phyloP scores from a whole-genome alignment of 805 yeast genomes.

The Pichia californica region DNA sequence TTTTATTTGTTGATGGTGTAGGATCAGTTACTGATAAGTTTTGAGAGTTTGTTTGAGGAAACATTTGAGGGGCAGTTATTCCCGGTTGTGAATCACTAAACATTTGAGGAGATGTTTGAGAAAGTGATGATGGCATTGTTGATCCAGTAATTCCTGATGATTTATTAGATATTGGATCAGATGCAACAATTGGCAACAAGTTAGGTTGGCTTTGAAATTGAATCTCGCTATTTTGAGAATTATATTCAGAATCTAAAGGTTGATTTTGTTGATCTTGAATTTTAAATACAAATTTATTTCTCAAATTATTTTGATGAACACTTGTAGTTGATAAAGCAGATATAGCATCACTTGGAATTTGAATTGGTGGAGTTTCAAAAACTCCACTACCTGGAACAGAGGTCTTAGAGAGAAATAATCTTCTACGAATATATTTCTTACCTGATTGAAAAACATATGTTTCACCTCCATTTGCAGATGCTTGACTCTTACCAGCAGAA shows the following conservation, averaged over 20 bases:
- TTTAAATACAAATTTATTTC: slow-evolving; percentile 8
- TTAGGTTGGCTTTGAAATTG: slow-evolving; percentile 11
- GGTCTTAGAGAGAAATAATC: slow-evolving; percentile 9
- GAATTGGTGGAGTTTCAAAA: slow-evolving; percentile 12
- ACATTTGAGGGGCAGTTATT: too few relatives aligned
- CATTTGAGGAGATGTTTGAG: too few relatives aligned
- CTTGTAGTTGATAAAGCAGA: neutral
- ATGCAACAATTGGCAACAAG: neutral
- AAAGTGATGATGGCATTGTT: neutral
- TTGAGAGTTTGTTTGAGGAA: too few relatives aligned
- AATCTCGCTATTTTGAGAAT: neutral
- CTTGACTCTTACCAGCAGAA: too few relatives aligned
- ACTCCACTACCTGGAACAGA: slow-evolving; percentile 12
- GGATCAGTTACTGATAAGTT: neutral
- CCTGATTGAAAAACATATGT: neutral
- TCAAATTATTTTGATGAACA: neutral
- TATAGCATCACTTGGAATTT: slow-evolving; percentile 1
- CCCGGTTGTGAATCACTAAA: too few relatives aligned
- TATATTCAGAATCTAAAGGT: neutral
- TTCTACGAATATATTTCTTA: slow-evolving; percentile 8
- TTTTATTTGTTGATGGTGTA: neutral
- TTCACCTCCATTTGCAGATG: neutral
- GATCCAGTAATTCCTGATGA: neutral
- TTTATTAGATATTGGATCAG: neutral
- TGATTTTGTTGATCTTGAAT: slow-evolving; percentile 2